Percentiles rank a stretch among this genome's conserved stretches.
Conservation (phyloP, 2,329 filamentous ascomycete species). For the Dothidotthia symphoricarpi region DNA sequence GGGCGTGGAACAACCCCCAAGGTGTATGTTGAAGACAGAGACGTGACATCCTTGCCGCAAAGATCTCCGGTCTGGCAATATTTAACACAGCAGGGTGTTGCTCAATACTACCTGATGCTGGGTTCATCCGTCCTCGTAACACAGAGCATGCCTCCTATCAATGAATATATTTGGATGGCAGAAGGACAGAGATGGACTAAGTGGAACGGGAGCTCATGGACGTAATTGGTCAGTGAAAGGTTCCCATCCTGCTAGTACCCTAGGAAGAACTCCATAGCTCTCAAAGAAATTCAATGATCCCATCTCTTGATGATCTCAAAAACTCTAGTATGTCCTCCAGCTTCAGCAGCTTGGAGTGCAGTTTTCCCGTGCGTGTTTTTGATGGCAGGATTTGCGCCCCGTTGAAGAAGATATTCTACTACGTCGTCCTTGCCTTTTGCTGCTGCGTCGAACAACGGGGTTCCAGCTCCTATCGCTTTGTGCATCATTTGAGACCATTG, state of each 20-base stretch:
- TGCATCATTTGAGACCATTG: background rate
- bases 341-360: background rate
- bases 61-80: background rate
- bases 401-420: background rate
- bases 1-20: background rate
- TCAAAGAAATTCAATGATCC: background rate
- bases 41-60: background rate
- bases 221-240: background rate
- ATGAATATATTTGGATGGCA: background rate
- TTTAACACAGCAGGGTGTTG: background rate
- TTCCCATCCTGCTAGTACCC: no score
- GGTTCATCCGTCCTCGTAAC: background rate
- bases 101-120: background rate
- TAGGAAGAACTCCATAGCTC: no score
- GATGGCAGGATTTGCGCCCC: conserved; percentile 1
- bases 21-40: background rate
- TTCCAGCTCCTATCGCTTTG: background rate
- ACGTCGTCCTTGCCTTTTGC: background rate
- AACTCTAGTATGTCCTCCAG: background rate
- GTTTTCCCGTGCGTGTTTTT: background rate
- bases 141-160: background rate
- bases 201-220: background rate
- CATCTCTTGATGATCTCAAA: background rate
- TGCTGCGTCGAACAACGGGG: conserved; percentile 1
- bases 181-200: background rate